Conservation (phyloP, 768 basidiomycete genomes). For the Boletus rex-veris region DNA sequence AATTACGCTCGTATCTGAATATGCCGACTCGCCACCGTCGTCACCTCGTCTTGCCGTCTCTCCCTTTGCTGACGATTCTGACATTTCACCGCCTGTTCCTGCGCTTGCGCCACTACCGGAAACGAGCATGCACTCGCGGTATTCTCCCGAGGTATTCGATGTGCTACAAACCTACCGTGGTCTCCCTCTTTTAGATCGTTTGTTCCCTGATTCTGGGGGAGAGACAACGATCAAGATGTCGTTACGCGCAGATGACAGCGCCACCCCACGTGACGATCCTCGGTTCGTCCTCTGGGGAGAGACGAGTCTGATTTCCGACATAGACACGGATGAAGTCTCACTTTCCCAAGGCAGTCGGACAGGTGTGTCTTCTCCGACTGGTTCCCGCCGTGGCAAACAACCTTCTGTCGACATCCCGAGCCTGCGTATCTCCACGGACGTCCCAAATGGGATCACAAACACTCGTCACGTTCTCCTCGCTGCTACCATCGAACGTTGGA, state of each 20-base stretch:
- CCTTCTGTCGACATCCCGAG: constrained; percentile 28
- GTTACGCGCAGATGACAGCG: constrained; percentile 58
- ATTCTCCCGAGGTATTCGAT: constrained; percentile 75
- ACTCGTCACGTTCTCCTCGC: constrained; percentile 61
- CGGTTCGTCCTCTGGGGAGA: constrained; percentile 92
- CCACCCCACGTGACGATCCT: constrained; percentile 81
- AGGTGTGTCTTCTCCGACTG: constrained; percentile 37
- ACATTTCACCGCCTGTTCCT: constrained; percentile 27
- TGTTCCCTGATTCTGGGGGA: constrained; percentile 52
- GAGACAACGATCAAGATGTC: constrained; percentile 74
- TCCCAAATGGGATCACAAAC: constrained; percentile 29
- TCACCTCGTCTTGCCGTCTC: constrained; percentile 25
- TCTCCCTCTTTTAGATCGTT: constrained; percentile 65
- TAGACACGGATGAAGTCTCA: constrained; percentile 38
- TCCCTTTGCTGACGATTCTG: constrained; percentile 29
- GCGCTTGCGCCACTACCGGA: constrained; percentile 40
- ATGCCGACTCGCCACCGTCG: constrained; percentile 8
- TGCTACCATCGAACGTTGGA: constrained; percentile 90
- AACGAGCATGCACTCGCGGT: constrained; percentile 55
- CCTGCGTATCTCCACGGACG: constrained; percentile 20
- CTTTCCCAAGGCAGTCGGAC: constrained; percentile 37
- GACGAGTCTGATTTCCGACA: constrained; percentile 31
- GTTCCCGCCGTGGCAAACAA: constrained; percentile 35
- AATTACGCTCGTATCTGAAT: not conserved
- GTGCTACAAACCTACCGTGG: constrained; percentile 78